Evolutionary conservation across 441 rosid genomes (phyloP).

Genomic region (Jatropha podagrica): DNA sequence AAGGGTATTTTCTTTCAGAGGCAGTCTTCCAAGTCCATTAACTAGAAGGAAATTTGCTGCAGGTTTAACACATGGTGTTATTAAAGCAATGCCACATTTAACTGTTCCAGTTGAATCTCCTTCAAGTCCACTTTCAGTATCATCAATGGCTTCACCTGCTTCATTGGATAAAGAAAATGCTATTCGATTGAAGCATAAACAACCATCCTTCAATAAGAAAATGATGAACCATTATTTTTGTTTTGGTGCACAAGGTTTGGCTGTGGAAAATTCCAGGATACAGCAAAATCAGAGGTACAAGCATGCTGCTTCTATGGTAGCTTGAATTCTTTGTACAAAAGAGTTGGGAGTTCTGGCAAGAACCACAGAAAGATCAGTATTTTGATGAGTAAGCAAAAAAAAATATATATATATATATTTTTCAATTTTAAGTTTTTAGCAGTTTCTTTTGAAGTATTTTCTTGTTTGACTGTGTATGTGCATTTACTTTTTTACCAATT

Average conservation of each 20-base stretch:
- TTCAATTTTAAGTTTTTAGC: neutral
- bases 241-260: slow-evolving; percentile 66
- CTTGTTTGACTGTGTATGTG: neutral
- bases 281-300: slow-evolving; percentile 37
- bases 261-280: slow-evolving; percentile 40
- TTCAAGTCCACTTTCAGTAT: slow-evolving; percentile 36
- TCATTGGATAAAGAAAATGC: slow-evolving; percentile 38
- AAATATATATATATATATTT: neutral
- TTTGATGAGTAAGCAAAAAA: neutral
- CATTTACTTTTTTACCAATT: neutral
- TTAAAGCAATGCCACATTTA: slow-evolving; percentile 50
- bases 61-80: slow-evolving; percentile 74
- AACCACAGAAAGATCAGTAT: neutral
- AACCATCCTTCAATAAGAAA: slow-evolving; percentile 41
- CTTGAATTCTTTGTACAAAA: slow-evolving; percentile 29
- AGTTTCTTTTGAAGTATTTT: neutral
- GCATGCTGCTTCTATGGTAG: slow-evolving; percentile 46
- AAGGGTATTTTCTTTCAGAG: slow-evolving; percentile 42
- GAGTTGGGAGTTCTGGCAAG: neutral
- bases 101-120: slow-evolving; percentile 37
- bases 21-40: slow-evolving; percentile 72
- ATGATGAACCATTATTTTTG: slow-evolving; percentile 68
- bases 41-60: slow-evolving; percentile 60
- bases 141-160: slow-evolving; percentile 43
- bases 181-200: slow-evolving; percentile 26